A percentile compares a stretch with the other conserved stretches of the same genome.
phyloP scores from a whole-genome alignment of 2,329 filamentous ascomycete genomes.

The Alternaria triticimaculans region DNA sequence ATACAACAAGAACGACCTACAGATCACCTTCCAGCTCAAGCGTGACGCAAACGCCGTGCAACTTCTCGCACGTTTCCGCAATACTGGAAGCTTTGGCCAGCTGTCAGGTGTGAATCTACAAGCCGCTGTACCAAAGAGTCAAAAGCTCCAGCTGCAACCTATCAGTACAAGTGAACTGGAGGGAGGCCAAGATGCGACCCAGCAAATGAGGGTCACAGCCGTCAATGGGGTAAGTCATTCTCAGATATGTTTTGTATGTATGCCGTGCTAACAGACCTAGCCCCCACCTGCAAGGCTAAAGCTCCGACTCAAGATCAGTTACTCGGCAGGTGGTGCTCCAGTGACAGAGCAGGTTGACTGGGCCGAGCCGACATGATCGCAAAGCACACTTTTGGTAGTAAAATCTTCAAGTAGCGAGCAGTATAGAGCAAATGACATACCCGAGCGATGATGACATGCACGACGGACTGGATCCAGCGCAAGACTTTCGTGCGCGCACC shows the following conservation, averaged over 20 bases:
- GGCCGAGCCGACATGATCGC: slow-evolving; percentile 73
- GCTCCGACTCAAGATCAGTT: slow-evolving; percentile 84
- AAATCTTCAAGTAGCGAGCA: slow-evolving; percentile 9
- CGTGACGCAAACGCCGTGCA: slow-evolving; percentile 82
- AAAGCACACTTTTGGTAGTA: slow-evolving; percentile 2
- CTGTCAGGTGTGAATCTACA: slow-evolving; percentile 83
- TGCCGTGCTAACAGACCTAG: slow-evolving; percentile 56
- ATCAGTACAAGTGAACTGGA: slow-evolving; percentile 82
- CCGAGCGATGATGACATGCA: slow-evolving; percentile 7
- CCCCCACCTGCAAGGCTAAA: slow-evolving; percentile 72
- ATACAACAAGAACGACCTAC: slow-evolving; percentile 86
- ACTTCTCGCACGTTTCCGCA: slow-evolving; percentile 82
- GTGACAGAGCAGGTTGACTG: slow-evolving; percentile 95
- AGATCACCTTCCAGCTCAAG: slow-evolving; percentile 82
- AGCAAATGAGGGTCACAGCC: slow-evolving; percentile 86
- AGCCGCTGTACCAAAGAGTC: slow-evolving; percentile 93
- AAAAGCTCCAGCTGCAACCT: slow-evolving; percentile 89
- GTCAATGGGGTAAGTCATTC: slow-evolving; percentile 81
- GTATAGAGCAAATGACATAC: slow-evolving; percentile 20
- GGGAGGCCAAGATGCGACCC: slow-evolving; percentile 81
- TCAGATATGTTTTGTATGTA: background rate
- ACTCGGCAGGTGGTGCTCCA: slow-evolving; percentile 72
- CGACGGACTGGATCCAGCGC: background rate
- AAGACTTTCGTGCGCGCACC: background rate
- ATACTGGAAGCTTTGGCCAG: slow-evolving; percentile 68